Base-by-base conservation (phyloP, 768 basidiomycete genomes). In the Kwoniella europaea region DNA sequence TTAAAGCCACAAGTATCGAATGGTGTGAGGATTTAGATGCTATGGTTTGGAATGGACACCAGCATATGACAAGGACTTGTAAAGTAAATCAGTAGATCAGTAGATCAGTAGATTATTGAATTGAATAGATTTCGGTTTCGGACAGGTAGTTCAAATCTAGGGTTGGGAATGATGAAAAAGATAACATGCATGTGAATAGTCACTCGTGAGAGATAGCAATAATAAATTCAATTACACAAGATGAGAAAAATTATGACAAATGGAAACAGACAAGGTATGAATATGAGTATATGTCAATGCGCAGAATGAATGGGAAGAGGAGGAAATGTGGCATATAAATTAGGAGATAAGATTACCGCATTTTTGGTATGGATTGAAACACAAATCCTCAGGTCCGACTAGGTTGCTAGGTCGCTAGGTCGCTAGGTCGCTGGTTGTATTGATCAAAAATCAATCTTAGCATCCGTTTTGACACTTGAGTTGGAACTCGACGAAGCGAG, bases 371-470 rank as follows among this genome's bases (percentile, higher is more conserved):
- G 29, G 29, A 29, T 4, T 6, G 5, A 29, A 29, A 29, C 29
- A 29, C 5, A 29, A 29, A 24, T 29, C 29, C 29, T 6, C 29
- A 6, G 29, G 29, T 29, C 5, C 29, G 29, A 29, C 29, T 29
- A 29, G 24, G 24, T 24, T 24, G 24, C 24, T 24, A 24, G 24
- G 24, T 24, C 24, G 24, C 24, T 24, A 24, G 29, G 29, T 29
- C 29, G 29, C 10, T 46, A 18, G 44, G 10, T 46, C 13, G 44
- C 16, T 46, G 44, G 44, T 6, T 9, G 44, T 12, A 18, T 46
- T 18, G 22, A 29, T 41, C 42, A 81, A 68, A 81, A 76, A 59
- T 81, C 80, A 56, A 75, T 61, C 63, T 79, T 76, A 18, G 65
- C 65, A 57, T 67, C 65, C 10, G 78, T 67, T 62, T 79, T 79